Percentiles rank a stretch among this genome's conserved stretches.
Conservation (phyloP, 2,329 filamentous ascomycete genomes). For the Colletotrichum limetticola region DNA sequence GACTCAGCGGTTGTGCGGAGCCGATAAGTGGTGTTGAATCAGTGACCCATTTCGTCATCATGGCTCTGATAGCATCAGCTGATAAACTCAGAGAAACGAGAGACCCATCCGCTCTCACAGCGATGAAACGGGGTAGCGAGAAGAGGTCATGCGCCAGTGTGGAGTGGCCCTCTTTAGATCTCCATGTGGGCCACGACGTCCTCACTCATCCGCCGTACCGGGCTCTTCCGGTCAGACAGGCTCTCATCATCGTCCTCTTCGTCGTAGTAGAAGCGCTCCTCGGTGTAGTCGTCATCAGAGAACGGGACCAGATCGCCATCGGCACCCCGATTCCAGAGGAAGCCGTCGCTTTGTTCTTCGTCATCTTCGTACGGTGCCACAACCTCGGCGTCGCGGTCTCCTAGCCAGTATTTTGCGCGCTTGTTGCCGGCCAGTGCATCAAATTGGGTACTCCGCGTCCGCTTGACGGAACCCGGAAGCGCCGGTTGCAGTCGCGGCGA, state of each 20-base stretch:
- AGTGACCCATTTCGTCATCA: constrained; percentile 28
- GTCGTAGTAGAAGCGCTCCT: constrained; percentile 58
- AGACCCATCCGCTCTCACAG: constrained; percentile 9
- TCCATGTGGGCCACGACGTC: constrained; percentile 73
- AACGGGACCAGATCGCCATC: constrained; percentile 67
- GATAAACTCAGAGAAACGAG: constrained; percentile 15
- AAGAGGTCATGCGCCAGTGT: constrained; percentile 25
- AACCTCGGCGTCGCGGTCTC: constrained; percentile 68
- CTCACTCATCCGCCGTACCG: constrained; percentile 68
- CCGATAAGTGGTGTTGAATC: constrained; percentile 32
- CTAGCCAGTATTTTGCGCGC: constrained; percentile 89
- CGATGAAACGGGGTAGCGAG: constrained; percentile 27
- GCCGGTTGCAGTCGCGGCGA: constrained; percentile 42
- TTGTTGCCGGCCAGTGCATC: constrained; percentile 71
- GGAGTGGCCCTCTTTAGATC: constrained; percentile 53
- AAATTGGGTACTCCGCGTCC: constrained; percentile 43
- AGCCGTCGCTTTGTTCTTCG: constrained; percentile 59
- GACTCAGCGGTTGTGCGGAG: constrained; percentile 15
- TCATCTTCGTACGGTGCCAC: constrained; percentile 60
- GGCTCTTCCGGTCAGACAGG: constrained; percentile 49
- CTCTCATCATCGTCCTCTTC: constrained; percentile 55
- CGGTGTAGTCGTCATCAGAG: constrained; percentile 61
- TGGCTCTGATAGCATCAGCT: constrained; percentile 6
- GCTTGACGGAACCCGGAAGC: constrained; percentile 33
- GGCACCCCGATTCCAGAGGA: constrained; percentile 68